A percentile compares a stretch with the other conserved stretches of the same genome.
Conservation (phyloP, 1,284 basidiomycete species). For the Papiliotrema nemorosa region DNA sequence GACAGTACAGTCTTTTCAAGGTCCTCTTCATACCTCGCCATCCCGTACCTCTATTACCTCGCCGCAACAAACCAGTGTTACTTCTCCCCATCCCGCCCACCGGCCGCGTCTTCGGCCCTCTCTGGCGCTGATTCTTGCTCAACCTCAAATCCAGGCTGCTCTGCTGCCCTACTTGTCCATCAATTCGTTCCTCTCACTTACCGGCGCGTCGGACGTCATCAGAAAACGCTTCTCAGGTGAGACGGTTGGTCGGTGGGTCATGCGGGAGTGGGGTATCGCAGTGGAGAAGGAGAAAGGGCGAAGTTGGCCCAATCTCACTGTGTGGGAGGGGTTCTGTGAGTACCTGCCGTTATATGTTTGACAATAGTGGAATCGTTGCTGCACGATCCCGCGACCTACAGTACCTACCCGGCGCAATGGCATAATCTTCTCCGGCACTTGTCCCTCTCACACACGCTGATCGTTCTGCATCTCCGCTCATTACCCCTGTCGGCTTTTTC, state of each 20-base stretch:
- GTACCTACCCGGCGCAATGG: constrained; percentile 45
- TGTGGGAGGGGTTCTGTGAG: constrained; percentile 50
- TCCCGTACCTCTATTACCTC: neutral
- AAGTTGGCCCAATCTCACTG: constrained; percentile 46
- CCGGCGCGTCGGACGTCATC: constrained; percentile 31
- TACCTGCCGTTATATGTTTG: constrained; percentile 1
- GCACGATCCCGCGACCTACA: constrained; percentile 45
- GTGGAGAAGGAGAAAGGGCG: constrained; percentile 29
- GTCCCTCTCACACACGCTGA: constrained; percentile 45
- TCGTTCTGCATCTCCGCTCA: constrained; percentile 45
- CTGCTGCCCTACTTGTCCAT: constrained; percentile 40
- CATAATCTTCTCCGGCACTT: constrained; percentile 44
- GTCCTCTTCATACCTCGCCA: neutral
- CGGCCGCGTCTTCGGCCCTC: constrained; percentile 7
- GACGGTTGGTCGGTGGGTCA: constrained; percentile 45
- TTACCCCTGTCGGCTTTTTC: constrained; percentile 40
- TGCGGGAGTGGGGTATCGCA: constrained; percentile 42
- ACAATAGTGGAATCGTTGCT: constrained; percentile 44
- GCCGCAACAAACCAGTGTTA: neutral
- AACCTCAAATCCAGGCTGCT: constrained; percentile 32
- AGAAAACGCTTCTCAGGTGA: constrained; percentile 43
- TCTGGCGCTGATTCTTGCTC: constrained; percentile 29
- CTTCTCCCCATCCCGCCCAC: neutral
- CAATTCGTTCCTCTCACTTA: constrained; percentile 45
- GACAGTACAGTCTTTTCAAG: neutral